These are phyloP conservation scores for Talaromyces amestolkiae DNA, from an alignment of 2,329 filamentous ascomycete genomes.

Conservation along the genomic window DNA sequence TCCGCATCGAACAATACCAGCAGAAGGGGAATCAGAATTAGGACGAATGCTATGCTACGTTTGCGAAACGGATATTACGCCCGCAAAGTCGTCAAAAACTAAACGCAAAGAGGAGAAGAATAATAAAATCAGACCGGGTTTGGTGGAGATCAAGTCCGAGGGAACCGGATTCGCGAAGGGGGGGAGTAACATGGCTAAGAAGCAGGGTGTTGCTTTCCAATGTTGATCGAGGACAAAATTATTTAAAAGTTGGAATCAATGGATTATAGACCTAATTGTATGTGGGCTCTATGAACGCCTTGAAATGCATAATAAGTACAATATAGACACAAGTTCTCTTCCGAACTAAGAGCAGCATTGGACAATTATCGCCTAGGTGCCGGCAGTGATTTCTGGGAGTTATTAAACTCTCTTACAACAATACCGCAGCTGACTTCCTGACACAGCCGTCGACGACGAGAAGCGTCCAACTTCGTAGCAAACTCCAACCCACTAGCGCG, in stretches of 20 bases:
- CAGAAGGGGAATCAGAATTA: conserved; percentile 41
- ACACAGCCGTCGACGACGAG: conserved; percentile 76
- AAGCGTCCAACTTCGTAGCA: conserved; percentile 70
- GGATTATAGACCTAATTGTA: neutral
- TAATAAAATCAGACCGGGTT: conserved; percentile 61
- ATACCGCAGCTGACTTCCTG: conserved; percentile 81
- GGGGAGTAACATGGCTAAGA: conserved; percentile 80
- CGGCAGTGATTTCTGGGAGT: conserved; percentile 49
- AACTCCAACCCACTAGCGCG: conserved; percentile 90
- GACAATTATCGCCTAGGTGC: conserved; percentile 14
- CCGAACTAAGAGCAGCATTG: neutral
- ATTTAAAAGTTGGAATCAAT: neutral
- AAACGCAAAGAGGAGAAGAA: conserved; percentile 39
- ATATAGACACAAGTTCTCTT: neutral
- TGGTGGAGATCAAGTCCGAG: conserved; percentile 78
- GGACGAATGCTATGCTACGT: conserved; percentile 71
- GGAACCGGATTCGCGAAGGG: conserved; percentile 90
- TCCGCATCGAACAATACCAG: conserved; percentile 52
- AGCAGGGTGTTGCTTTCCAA: conserved; percentile 75
- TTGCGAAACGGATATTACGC: conserved; percentile 74
- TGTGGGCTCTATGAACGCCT: conserved; percentile 13
- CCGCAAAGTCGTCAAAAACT: conserved; percentile 22
- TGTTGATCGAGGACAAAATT: conserved; percentile 50
- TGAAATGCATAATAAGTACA: conserved; percentile 8
- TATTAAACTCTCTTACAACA: conserved; percentile 74